phyloP scores from a whole-genome alignment of 345 rosid genomes.

The Citrus sinensis region DVS_A1.0 CM039165.1:34258501-34259000 shows the following conservation, averaged over 20 bases:
- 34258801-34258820: neutral
- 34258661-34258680: neutral
- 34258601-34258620: neutral
- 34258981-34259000: neutral
- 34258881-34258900: neutral
- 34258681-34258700: neutral
- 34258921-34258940: no score
- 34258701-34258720: neutral
- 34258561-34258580: neutral
- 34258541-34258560: conserved; percentile 63
- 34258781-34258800: neutral
- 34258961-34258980: neutral
- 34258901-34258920: neutral
- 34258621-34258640: neutral
- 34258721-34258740: neutral
- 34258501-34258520: conserved; percentile 99
- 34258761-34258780: neutral
- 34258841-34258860: neutral
- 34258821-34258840: neutral
- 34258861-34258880: neutral
- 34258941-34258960: neutral
- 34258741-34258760: neutral
- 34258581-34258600: neutral
- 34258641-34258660: neutral
- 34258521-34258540: conserved; percentile 99